Evolutionary conservation across 106 monocot genomes (phyloP).

Genomic region (Narthecium ossifragum): DNA sequence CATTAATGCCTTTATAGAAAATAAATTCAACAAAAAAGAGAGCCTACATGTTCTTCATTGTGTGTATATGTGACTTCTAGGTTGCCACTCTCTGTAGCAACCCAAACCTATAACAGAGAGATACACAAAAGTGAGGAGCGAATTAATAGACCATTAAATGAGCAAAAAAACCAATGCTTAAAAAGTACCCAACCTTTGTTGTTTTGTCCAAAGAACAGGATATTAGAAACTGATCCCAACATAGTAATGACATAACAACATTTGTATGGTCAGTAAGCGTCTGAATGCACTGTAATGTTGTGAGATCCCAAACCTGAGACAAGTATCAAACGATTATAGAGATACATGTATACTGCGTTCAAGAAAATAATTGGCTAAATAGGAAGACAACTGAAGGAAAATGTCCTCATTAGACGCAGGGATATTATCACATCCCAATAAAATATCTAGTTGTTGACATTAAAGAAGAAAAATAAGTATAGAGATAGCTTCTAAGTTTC

Average conservation of each 20-base stretch:
- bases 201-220: constrained; percentile 81
- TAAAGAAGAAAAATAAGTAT: too few species aligned
- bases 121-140: neutral
- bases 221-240: constrained; percentile 95
- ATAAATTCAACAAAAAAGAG: neutral
- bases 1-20: neutral
- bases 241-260: constrained; percentile 83
- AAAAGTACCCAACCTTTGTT: constrained; percentile 25
- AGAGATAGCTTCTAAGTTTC: too few species aligned
- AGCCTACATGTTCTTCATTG: constrained; percentile 73
- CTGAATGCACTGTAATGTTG: constrained; percentile 77
- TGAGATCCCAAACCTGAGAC: constrained; percentile 86
- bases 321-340: too few species aligned
- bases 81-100: constrained; percentile 66
- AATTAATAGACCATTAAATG: neutral
- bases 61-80: constrained; percentile 90
- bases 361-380: too few species aligned
- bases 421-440: too few species aligned
- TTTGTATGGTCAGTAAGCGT: constrained; percentile 78
- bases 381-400: too few species aligned
- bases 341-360: too few species aligned
- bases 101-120: constrained; percentile 93
- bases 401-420: too few species aligned
- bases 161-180: neutral
- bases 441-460: too few species aligned